phyloP scores from a whole-genome alignment of 805 yeast species.

The Yarrowia bubula region DNA sequence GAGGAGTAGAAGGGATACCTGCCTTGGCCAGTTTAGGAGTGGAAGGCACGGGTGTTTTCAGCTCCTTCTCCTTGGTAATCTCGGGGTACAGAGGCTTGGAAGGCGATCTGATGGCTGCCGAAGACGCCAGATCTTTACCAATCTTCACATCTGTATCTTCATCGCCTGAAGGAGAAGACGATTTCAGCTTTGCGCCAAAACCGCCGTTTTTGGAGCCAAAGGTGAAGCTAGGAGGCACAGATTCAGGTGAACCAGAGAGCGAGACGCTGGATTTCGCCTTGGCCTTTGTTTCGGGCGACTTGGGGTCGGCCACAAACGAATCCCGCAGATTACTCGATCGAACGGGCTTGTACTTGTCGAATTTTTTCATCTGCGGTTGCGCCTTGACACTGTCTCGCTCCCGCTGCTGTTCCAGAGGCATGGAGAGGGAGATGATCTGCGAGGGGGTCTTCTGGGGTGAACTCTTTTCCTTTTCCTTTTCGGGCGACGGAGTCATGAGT shows the following conservation, averaged over 20 bases:
- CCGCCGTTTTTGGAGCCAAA: neutral
- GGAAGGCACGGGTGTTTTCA: neutral
- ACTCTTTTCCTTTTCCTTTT: neutral
- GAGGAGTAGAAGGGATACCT: conserved; percentile 9
- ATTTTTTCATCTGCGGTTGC: conserved; percentile 8
- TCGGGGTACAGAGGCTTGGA: conserved; percentile 24
- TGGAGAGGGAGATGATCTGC: neutral
- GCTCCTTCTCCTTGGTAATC: neutral
- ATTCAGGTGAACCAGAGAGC: neutral
- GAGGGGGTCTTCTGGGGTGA: conserved; percentile 1
- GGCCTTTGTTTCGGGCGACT: neutral
- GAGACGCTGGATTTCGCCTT: neutral
- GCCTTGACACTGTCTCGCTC: conserved; percentile 23
- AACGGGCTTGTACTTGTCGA: conserved; percentile 22
- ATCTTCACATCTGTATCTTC: conserved; percentile 18
- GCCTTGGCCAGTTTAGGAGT: conserved; percentile 15
- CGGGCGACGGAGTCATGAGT: conserved; percentile 11
- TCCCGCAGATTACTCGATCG: conserved; percentile 9
- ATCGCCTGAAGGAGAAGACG: neutral
- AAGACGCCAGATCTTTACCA: conserved; percentile 21
- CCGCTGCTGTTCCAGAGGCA: conserved; percentile 23
- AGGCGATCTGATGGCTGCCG: conserved; percentile 7
- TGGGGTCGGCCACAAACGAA: conserved; percentile 8
- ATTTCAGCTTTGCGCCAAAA: neutral
- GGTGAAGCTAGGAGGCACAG: neutral